Percentiles rank a stretch among this genome's conserved stretches.
Evolutionary conservation across 768 basidiomycete species (phyloP).

Genomic region (Rhodotorula toruloides): DNA sequence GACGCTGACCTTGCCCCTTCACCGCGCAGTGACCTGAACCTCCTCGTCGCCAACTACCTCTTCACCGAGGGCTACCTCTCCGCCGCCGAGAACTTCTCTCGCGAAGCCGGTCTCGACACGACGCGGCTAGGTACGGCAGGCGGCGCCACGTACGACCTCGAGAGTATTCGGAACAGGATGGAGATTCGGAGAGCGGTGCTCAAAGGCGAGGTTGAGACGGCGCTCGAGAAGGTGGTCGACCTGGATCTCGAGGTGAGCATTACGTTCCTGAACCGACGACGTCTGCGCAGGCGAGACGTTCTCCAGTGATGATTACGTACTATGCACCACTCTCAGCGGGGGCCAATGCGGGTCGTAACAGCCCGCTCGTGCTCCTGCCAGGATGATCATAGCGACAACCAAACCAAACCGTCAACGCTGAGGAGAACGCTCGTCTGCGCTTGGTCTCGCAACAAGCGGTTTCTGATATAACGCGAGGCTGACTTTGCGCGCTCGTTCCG

Average conservation of each 20-base stretch:
- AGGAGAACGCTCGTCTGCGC: conserved; percentile 14
- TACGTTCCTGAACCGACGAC: conserved; percentile 16
- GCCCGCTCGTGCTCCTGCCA: conserved; percentile 4
- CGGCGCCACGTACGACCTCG: conserved; percentile 59
- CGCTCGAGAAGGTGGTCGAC: conserved; percentile 91
- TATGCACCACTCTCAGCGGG: conserved; percentile 44
- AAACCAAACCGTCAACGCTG: conserved; percentile 35
- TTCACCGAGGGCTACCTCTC: conserved; percentile 96
- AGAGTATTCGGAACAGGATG: conserved; percentile 89
- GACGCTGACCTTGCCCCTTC: conserved; percentile 40
- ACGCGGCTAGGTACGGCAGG: conserved; percentile 45
- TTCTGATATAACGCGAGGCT: too few species aligned
- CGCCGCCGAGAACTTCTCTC: conserved; percentile 89
- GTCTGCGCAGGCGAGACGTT: not conserved
- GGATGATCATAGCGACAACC: conserved; percentile 40
- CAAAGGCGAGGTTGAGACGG: conserved; percentile 88
- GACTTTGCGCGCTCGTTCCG: not conserved
- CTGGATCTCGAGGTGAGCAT: conserved; percentile 88
- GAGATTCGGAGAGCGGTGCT: conserved; percentile 89
- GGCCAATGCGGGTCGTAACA: conserved; percentile 26
- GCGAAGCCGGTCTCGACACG: conserved; percentile 65
- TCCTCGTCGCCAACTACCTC: conserved; percentile 93
- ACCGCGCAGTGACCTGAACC: conserved; percentile 73
- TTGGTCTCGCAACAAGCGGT: not conserved
- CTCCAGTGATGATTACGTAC: conserved; percentile 37